phyloP scores from a whole-genome alignment of 495 filamentous ascomycete species.

The Emericellopsis terricola region DNA sequence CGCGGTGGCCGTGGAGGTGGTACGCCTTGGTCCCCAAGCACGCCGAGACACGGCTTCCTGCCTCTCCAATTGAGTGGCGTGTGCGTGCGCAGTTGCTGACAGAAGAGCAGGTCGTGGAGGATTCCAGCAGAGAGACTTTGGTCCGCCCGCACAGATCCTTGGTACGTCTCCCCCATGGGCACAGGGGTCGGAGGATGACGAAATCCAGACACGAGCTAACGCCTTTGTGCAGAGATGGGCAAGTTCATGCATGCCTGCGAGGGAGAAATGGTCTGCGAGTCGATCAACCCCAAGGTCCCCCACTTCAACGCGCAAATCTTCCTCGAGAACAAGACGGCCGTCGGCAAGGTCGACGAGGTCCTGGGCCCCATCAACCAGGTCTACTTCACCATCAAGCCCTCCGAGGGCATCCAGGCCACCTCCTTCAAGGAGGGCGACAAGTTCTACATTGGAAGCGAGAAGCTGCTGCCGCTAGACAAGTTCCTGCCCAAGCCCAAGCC shows the following conservation, averaged over 20 bases:
- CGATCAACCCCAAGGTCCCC: constrained; percentile 83
- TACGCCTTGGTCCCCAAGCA: neutral
- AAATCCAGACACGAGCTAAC: constrained; percentile 1
- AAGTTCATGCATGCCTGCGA: constrained; percentile 84
- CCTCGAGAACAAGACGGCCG: constrained; percentile 88
- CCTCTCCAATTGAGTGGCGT: too few relatives aligned
- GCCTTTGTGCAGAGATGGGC: constrained; percentile 53
- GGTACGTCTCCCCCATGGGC: constrained; percentile 4
- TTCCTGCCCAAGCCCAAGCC: constrained; percentile 93
- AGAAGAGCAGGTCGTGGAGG: constrained; percentile 26
- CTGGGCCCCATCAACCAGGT: constrained; percentile 91
- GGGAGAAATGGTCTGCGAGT: constrained; percentile 91
- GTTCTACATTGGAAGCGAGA: constrained; percentile 89
- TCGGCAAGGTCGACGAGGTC: constrained; percentile 91
- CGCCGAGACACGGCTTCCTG: too few relatives aligned
- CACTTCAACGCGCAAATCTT: constrained; percentile 99
- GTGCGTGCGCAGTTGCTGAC: too few relatives aligned
- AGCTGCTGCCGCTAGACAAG: constrained; percentile 83
- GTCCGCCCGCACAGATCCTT: constrained; percentile 33
- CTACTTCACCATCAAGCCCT: constrained; percentile 92
- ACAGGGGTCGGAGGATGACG: neutral
- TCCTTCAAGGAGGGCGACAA: constrained; percentile 94
- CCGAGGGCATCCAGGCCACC: constrained; percentile 83
- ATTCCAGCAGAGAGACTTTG: constrained; percentile 31
- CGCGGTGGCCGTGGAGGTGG: constrained; percentile 7